Percentiles rank a stretch among this genome's conserved stretches.
These are phyloP conservation scores for Clonostachys byssicola DNA, from an alignment of 2,329 filamentous ascomycete genomes.

Conservation along the genomic window DNA sequence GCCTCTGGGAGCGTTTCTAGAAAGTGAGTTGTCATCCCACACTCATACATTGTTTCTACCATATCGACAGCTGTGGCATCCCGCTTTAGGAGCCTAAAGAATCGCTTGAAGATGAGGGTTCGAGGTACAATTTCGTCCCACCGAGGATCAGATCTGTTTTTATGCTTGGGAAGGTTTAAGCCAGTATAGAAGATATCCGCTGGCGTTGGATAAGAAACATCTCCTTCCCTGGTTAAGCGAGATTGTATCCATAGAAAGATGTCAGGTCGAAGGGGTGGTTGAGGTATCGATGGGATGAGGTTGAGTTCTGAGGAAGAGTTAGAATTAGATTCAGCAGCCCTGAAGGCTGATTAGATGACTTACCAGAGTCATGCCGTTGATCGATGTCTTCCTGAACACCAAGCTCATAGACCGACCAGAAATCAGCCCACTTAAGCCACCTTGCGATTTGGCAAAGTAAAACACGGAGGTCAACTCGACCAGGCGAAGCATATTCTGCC, in stretches of 20 bases:
- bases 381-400: conserved; percentile 46
- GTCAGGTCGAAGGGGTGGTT: conserved; percentile 28
- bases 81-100: conserved; percentile 56
- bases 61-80: conserved; percentile 53
- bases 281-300: conserved; percentile 22
- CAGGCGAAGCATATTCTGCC: conserved; percentile 36
- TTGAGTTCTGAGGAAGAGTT: conserved; percentile 17
- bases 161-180: conserved; percentile 25
- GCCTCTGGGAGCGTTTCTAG: conserved; percentile 84
- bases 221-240: conserved; percentile 31
- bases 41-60: conserved; percentile 70
- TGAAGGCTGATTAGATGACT: conserved; percentile 1
- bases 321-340: not conserved
- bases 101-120: conserved; percentile 64
- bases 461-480: conserved; percentile 55
- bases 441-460: conserved; percentile 74
- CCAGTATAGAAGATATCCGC: conserved; percentile 38
- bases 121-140: conserved; percentile 55
- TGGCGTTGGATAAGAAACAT: conserved; percentile 33
- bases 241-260: conserved; percentile 51
- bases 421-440: conserved; percentile 71
- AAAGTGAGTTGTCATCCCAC: conserved; percentile 61
- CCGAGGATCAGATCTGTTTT: conserved; percentile 25
- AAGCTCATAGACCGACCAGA: conserved; percentile 43
- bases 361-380: conserved; percentile 31